A percentile compares a stretch with the other conserved stretches of the same genome.
These are phyloP conservation scores for Neospora caninum DNA, from an alignment of 169 alveolate species.

Conservation along the genomic window DNA sequence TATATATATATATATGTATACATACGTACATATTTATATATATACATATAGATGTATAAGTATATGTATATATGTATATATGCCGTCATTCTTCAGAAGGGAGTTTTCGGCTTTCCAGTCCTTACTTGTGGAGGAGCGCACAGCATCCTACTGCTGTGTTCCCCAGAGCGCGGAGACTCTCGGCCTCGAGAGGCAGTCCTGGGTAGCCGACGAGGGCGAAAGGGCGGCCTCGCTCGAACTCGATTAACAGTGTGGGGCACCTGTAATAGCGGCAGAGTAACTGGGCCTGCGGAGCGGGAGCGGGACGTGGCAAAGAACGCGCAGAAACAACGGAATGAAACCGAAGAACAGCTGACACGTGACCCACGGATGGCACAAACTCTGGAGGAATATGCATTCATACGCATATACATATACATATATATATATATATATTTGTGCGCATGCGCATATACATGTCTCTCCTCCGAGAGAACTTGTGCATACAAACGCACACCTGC, in stretches of 20 bases:
- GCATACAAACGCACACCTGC: too few relatives aligned
- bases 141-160: background rate
- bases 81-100: background rate
- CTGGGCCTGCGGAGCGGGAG: conserved; percentile 58
- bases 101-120: background rate
- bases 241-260: conserved; percentile 65
- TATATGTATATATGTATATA: background rate
- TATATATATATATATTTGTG: background rate
- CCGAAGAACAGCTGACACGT: too few relatives aligned
- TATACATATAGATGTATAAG: background rate
- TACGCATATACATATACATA: background rate
- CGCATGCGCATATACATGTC: background rate
- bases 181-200: background rate
- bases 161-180: background rate
- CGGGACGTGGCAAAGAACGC: background rate
- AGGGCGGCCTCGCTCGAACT: conserved; percentile 38
- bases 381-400: too few relatives aligned
- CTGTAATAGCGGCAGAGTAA: conserved; percentile 60
- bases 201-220: conserved; percentile 33
- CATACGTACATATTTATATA: background rate
- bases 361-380: too few relatives aligned
- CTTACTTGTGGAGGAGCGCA: background rate
- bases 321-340: background rate
- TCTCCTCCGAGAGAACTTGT: too few relatives aligned
- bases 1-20: too few relatives aligned